phyloP scores from a whole-genome alignment of 2,329 filamentous ascomycete species.

The Alternaria sp. region DNA sequence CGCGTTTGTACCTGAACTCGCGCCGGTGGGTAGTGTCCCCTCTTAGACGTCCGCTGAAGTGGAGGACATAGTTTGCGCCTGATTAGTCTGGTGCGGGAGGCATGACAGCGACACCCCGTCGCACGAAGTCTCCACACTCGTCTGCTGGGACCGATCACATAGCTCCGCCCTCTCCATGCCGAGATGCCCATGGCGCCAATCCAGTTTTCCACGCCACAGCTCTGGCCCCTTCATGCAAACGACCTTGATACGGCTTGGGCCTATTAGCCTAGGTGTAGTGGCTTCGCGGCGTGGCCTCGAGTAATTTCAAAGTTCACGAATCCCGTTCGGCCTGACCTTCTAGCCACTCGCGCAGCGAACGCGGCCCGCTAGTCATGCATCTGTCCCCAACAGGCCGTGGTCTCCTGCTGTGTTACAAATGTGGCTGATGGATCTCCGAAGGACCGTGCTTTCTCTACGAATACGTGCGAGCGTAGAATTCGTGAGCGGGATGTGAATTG shows the following conservation, averaged over 20 bases:
- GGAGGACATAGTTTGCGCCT: background rate
- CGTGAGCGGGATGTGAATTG: background rate
- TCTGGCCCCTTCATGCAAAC: background rate
- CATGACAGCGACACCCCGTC: slow-evolving; percentile 3
- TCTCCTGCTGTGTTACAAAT: background rate
- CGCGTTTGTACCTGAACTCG: slow-evolving; percentile 9
- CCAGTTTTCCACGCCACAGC: slow-evolving; percentile 10
- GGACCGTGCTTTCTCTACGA: background rate
- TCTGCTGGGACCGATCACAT: slow-evolving; percentile 5
- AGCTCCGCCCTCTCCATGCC: slow-evolving; percentile 3
- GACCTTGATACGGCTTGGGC: background rate
- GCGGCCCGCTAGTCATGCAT: background rate
- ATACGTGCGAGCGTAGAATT: background rate
- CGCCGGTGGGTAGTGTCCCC: background rate
- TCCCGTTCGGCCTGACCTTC: background rate
- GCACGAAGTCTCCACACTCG: background rate
- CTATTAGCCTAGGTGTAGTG: background rate
- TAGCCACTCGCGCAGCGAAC: background rate
- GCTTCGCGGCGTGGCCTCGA: background rate
- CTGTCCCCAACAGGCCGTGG: background rate
- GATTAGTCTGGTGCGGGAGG: background rate
- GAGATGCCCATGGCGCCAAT: slow-evolving; percentile 2
- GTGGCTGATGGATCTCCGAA: slow-evolving; percentile 1
- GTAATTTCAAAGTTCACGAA: background rate
- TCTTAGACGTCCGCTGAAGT: background rate